Conservation (phyloP, 2,329 filamentous ascomycete species). For the Calcarisporium arbuscula region DNA sequence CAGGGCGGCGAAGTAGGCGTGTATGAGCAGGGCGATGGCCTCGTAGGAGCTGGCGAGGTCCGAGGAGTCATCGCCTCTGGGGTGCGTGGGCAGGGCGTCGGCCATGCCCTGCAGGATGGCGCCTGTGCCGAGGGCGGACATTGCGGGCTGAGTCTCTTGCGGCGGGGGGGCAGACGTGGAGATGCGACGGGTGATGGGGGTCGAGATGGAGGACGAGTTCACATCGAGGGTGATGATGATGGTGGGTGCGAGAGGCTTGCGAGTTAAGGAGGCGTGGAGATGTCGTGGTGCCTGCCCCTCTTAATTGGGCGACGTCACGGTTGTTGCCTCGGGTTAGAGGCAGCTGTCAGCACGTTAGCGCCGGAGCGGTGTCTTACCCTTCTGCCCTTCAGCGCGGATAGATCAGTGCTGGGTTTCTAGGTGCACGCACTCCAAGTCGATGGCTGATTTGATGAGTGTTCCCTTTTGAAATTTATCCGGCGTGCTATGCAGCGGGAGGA, state of each 20-base stretch:
- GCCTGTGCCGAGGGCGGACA: constrained; percentile 19
- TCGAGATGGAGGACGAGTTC: neutral
- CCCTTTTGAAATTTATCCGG: too few relatives aligned
- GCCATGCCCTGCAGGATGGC: constrained; percentile 51
- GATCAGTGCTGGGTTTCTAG: too few relatives aligned
- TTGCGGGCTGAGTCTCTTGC: constrained; percentile 20
- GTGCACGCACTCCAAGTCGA: too few relatives aligned
- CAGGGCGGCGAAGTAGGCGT: constrained; percentile 74
- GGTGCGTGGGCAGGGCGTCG: constrained; percentile 51
- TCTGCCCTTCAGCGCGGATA: too few relatives aligned
- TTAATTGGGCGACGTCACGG: too few relatives aligned
- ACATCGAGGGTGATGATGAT: neutral
- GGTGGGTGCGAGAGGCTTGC: neutral
- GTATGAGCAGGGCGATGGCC: constrained; percentile 74
- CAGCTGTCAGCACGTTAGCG: too few relatives aligned
- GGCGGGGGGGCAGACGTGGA: neutral
- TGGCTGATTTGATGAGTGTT: too few relatives aligned
- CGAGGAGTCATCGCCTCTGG: constrained; percentile 46
- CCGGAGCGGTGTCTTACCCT: too few relatives aligned
- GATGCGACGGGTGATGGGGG: neutral
- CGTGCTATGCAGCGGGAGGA: too few relatives aligned
- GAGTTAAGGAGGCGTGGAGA: neutral
- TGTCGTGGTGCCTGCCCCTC: too few relatives aligned
- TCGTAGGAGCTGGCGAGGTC: constrained; percentile 69
- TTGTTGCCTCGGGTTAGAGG: too few relatives aligned